Evolutionary conservation across 176 grass and related monocot species (phyloP), one percentile per base, ranked within the genome.

Genomic region (Thalia dealbata): DNA sequence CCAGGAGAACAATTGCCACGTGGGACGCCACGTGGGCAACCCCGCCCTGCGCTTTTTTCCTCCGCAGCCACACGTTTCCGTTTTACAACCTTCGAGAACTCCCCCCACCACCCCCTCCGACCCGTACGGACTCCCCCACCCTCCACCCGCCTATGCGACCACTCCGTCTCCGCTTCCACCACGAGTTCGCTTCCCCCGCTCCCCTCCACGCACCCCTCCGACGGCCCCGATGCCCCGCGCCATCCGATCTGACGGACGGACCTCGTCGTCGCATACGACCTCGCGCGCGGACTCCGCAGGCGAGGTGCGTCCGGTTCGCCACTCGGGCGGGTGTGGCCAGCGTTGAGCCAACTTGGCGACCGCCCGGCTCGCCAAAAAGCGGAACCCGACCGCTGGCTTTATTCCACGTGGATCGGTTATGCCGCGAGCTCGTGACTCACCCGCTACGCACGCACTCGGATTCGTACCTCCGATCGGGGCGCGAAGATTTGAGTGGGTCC

Each of bases 381-480:
- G 32, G 32, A 9, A 7, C 30, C 3, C 18, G 2, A 15, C 64
- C 64, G 21, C 64, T 67, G 4, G 38, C 7, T n/a, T 67, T 21
- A 10, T 21, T 32, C 64, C 64, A 67, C 64, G 29, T 43, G 64
- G 64, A 16, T 7, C 1, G 32, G 43, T 21, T 48, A 48, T 13
- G 11, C 45, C 3, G 11, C 45, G 1, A 9, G 11, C 11, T 8
- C 45, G 6, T 48, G 10, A 48, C 6, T 13, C 45, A 48, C 45
- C 45, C 3, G 11, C 6, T 9, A 14, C 7, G 1, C 0, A n/a
- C 1, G 32, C 19, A 41, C 18, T 21, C 32, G 18, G 0, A 0
- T 10, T 19, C 8, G 18, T n/a, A 67, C 18, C 64, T 21, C 38
- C 11, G 11, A 8, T 48, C 6, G 6, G 6, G 45, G 6, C 6